Conservation (phyloP, 768 basidiomycete species). For the Coprinellus micaceus region DNA sequence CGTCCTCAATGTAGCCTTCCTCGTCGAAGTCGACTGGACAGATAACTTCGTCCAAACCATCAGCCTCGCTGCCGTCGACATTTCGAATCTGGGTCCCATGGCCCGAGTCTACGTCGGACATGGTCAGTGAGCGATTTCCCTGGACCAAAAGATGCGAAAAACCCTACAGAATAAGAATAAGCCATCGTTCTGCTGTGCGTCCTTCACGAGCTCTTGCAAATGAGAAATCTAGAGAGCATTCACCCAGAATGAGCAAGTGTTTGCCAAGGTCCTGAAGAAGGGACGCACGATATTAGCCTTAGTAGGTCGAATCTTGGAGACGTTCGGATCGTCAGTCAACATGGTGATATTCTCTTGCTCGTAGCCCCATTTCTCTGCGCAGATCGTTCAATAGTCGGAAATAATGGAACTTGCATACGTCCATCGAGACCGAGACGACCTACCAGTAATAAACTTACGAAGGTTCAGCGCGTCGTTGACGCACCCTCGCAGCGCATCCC, state of each 20-base stretch:
- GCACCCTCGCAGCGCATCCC: not conserved
- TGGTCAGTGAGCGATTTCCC: not conserved
- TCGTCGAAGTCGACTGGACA: constrained; percentile 40
- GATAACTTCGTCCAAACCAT: not conserved
- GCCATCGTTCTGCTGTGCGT: not conserved
- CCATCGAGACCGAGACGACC: not conserved
- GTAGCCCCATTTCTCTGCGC: not conserved
- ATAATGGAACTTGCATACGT: not conserved
- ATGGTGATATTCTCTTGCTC: not conserved
- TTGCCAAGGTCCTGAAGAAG: not conserved
- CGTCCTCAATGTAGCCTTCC: constrained; percentile 81
- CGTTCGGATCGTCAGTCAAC: not conserved
- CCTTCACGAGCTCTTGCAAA: not conserved
- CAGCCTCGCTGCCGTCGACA: not conserved
- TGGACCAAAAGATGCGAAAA: not conserved
- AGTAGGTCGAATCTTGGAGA: not conserved
- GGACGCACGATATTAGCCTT: not conserved
- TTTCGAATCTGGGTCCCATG: not conserved
- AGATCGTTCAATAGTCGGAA: too few species aligned
- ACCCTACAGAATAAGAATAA: constrained; percentile 1
- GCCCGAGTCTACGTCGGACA: not conserved
- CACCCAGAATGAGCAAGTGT: not conserved
- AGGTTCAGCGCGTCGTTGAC: constrained; percentile 3
- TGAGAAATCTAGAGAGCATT: not conserved
- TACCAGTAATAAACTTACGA: constrained; percentile 3